phyloP scores from a whole-genome alignment of 805 yeast genomes.

The Pichia occidentalis region DNA sequence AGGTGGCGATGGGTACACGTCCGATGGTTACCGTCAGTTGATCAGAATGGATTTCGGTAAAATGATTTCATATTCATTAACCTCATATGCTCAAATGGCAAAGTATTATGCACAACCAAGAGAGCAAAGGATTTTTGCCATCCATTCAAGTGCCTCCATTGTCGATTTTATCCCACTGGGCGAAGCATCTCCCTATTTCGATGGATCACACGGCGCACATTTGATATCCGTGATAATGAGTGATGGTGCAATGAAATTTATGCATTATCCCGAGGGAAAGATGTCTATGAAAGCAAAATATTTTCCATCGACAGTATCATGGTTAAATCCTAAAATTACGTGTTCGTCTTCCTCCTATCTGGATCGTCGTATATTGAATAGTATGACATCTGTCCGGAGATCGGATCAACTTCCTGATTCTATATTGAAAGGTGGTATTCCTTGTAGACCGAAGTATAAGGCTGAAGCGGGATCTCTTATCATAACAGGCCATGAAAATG shows the following conservation, averaged over 20 bases:
- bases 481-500: slow-evolving; percentile 83
- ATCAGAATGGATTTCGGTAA: slow-evolving; percentile 68
- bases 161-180: slow-evolving; percentile 49
- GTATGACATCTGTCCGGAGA: slow-evolving; percentile 41
- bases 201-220: slow-evolving; percentile 73
- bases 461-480: slow-evolving; percentile 51
- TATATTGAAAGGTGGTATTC: slow-evolving; percentile 75
- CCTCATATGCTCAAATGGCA: slow-evolving; percentile 80
- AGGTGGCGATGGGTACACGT: slow-evolving; percentile 53
- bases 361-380: slow-evolving; percentile 25
- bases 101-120: slow-evolving; percentile 60
- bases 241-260: slow-evolving; percentile 58
- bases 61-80: slow-evolving; percentile 71
- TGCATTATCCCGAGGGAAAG: slow-evolving; percentile 52
- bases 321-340: slow-evolving; percentile 70
- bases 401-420: slow-evolving; percentile 17
- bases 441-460: slow-evolving; percentile 44
- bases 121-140: slow-evolving; percentile 49
- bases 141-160: slow-evolving; percentile 40
- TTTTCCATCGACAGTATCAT: slow-evolving; percentile 77
- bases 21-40: slow-evolving; percentile 38
- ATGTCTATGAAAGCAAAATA: slow-evolving; percentile 45
- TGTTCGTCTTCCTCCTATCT: slow-evolving; percentile 43
- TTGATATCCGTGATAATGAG: slow-evolving; percentile 52
- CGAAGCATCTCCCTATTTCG: slow-evolving; percentile 64